A percentile compares a stretch with the other conserved stretches of the same genome.
These are phyloP conservation scores for Coprinellus micaceus DNA, from an alignment of 768 basidiomycete species.

Conservation along the genomic window DNA sequence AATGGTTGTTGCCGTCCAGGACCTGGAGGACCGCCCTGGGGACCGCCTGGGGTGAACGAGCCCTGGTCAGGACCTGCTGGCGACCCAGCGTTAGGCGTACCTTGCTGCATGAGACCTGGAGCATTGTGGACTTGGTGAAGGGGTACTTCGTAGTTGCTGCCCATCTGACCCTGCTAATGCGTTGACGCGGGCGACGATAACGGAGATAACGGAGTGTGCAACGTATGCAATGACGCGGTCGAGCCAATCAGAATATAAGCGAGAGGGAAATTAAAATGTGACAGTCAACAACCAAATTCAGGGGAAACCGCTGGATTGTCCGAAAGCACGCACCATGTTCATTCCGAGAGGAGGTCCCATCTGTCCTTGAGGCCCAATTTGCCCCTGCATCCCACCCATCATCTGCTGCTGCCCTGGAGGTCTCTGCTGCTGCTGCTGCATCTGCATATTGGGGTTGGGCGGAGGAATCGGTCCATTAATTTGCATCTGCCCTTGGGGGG, in stretches of 20 bases:
- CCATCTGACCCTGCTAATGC: constrained; percentile 14
- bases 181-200: neutral
- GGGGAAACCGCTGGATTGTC: too few species aligned
- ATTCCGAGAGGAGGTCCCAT: constrained; percentile 12
- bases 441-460: constrained; percentile 25
- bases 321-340: constrained; percentile 23
- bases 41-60: constrained; percentile 34
- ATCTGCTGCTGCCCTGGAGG: constrained; percentile 33
- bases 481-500: constrained; percentile 19
- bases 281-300: too few species aligned
- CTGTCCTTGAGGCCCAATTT: constrained; percentile 26
- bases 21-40: constrained; percentile 27
- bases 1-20: constrained; percentile 23
- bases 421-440: constrained; percentile 29
- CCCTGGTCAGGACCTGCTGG: constrained; percentile 28
- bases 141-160: constrained; percentile 25
- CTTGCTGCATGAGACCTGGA: constrained; percentile 13
- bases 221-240: neutral
- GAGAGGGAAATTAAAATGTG: too few species aligned
- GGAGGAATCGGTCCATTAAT: constrained; percentile 27
- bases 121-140: constrained; percentile 29
- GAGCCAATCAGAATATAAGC: neutral
- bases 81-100: constrained; percentile 10
- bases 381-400: constrained; percentile 34
- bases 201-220: neutral